A percentile compares a stretch with the other conserved stretches of the same genome.
Conservation (phyloP, 2,329 filamentous ascomycete genomes). For the Aspergillus luchuensis region DNA sequence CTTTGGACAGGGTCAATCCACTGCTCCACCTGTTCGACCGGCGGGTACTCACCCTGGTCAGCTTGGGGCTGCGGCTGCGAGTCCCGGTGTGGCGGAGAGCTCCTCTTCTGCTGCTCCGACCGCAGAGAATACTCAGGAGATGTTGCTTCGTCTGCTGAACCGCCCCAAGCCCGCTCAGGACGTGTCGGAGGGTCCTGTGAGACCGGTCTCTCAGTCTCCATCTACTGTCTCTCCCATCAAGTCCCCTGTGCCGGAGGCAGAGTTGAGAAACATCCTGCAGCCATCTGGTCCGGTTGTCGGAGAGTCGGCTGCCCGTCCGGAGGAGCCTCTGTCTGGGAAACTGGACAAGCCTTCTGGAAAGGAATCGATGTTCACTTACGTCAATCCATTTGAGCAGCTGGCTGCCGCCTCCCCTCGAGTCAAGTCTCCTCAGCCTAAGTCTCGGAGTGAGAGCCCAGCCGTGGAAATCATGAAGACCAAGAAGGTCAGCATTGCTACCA, state of each 20-base stretch:
- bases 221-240: constrained; percentile 41
- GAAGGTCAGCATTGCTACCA: constrained; percentile 27
- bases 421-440: constrained; percentile 52
- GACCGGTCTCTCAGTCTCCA: constrained; percentile 41
- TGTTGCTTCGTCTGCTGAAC: constrained; percentile 82
- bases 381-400: constrained; percentile 72
- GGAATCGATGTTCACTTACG: constrained; percentile 65
- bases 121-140: constrained; percentile 75
- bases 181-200: constrained; percentile 26
- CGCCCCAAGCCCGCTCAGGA: constrained; percentile 57
- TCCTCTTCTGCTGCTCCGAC: constrained; percentile 33
- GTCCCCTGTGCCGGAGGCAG: constrained; percentile 29
- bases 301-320: constrained; percentile 20
- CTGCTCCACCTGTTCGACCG: constrained; percentile 29
- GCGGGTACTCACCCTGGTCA: constrained; percentile 22
- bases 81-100: constrained; percentile 22
- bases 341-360: constrained; percentile 38
- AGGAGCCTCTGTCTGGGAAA: constrained; percentile 25
- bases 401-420: constrained; percentile 67
- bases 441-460: constrained; percentile 45
- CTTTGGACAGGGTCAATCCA: constrained; percentile 45
- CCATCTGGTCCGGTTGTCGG: constrained; percentile 17
- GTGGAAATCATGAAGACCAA: constrained; percentile 31
- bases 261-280: constrained; percentile 4
- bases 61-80: constrained; percentile 16